These are phyloP conservation scores for Venturia nashicola DNA, from an alignment of 2,329 filamentous ascomycete genomes.

Conservation along the genomic window DNA sequence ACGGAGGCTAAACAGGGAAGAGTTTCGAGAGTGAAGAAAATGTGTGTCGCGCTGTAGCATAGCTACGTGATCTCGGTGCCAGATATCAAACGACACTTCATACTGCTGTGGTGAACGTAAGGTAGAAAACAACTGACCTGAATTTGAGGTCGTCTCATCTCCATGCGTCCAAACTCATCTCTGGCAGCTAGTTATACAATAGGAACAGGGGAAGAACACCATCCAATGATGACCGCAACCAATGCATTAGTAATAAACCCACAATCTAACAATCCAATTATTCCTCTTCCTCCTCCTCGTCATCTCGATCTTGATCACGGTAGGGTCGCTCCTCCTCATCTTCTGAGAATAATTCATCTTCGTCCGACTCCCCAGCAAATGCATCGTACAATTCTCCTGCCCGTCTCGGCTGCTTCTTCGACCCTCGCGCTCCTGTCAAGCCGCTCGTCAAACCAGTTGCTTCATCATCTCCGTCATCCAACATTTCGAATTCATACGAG, in stretches of 20 bases:
- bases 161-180: too few species aligned
- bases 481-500: constrained; percentile 87
- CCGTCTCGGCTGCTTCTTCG: constrained; percentile 40
- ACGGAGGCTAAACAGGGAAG: too few species aligned
- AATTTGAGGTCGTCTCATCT: too few species aligned
- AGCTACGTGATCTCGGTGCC: too few species aligned
- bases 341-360: constrained; percentile 39
- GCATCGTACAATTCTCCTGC: constrained; percentile 95
- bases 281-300: not conserved
- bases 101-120: too few species aligned
- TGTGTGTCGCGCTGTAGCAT: too few species aligned
- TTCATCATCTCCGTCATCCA: constrained; percentile 62
- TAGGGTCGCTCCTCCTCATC: constrained; percentile 5
- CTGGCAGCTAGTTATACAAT: too few species aligned
- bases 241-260: not conserved
- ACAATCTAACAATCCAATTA: not conserved
- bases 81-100: too few species aligned
- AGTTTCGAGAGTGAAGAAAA: too few species aligned
- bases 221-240: not conserved
- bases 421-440: constrained; percentile 21
- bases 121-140: too few species aligned
- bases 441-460: constrained; percentile 40
- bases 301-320: not conserved
- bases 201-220: not conserved
- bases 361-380: constrained; percentile 86